Conservation (phyloP, 2,329 filamentous ascomycete genomes). For the Plectosphaerella sp. region DNA sequence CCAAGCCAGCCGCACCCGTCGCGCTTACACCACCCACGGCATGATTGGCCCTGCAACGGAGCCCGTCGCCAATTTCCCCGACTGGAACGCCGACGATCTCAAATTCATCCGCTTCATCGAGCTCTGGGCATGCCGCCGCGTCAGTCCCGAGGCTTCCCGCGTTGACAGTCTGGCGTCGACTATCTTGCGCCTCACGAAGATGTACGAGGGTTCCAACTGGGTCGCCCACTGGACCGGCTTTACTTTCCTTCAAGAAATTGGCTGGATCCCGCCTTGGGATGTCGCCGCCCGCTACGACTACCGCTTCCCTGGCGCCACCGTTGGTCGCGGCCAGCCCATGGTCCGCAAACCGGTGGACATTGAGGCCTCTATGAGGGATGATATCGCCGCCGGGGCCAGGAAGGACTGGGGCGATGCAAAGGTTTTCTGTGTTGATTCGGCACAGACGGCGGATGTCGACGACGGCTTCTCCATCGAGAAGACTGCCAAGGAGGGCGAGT, state of each 20-base stretch:
- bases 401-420: conserved; percentile 52
- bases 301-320: conserved; percentile 44
- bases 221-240: conserved; percentile 46
- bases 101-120: conserved; percentile 65
- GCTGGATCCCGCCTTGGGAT: conserved; percentile 67
- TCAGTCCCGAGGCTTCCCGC: conserved; percentile 9
- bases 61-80: conserved; percentile 2
- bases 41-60: conserved; percentile 34
- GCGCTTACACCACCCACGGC: conserved; percentile 46
- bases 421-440: conserved; percentile 70
- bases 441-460: conserved; percentile 66
- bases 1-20: conserved; percentile 42
- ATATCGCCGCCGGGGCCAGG: conserved; percentile 46
- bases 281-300: conserved; percentile 59
- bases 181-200: conserved; percentile 56
- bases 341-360: conserved; percentile 24
- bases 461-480: conserved; percentile 68
- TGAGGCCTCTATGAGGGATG: conserved; percentile 30
- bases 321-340: conserved; percentile 38
- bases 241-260: conserved; percentile 72
- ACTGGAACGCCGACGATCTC: conserved; percentile 45
- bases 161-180: conserved; percentile 37
- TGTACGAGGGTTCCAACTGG: conserved; percentile 49
- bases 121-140: conserved; percentile 47
- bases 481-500: conserved; percentile 46